phyloP scores from a whole-genome alignment of 2,329 filamentous ascomycete genomes.

The Fonsecaea nubica region DNA sequence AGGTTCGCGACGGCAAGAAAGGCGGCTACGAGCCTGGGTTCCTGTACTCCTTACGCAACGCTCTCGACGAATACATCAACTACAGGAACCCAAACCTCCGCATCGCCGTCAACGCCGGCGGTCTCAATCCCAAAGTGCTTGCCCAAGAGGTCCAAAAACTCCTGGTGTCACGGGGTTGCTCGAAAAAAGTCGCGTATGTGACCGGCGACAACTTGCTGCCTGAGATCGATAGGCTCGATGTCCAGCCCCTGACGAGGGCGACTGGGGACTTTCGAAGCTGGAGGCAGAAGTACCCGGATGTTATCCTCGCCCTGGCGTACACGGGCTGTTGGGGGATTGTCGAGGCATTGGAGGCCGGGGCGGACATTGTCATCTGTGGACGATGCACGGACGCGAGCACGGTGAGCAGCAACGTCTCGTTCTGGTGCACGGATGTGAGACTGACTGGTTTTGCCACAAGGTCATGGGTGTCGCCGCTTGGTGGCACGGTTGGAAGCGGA shows the following conservation, averaged over 20 bases:
- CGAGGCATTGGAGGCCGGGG: slow-evolving; percentile 40
- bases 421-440: not conserved
- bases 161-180: not conserved
- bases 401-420: not conserved
- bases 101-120: slow-evolving; percentile 33
- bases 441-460: not conserved
- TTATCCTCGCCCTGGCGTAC: slow-evolving; percentile 58
- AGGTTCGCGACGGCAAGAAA: slow-evolving; percentile 20
- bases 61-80: slow-evolving; percentile 9
- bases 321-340: slow-evolving; percentile 55
- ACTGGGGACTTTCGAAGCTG: slow-evolving; percentile 12
- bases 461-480: slow-evolving; percentile 36
- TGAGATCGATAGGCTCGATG: not conserved
- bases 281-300: slow-evolving; percentile 21
- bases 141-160: slow-evolving; percentile 18
- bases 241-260: slow-evolving; percentile 9
- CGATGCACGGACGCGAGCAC: slow-evolving; percentile 42
- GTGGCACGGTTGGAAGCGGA: slow-evolving; percentile 34
- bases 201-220: not conserved
- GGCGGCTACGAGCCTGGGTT: slow-evolving; percentile 21
- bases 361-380: slow-evolving; percentile 45
- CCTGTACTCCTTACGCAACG: slow-evolving; percentile 11
- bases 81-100: slow-evolving; percentile 13
- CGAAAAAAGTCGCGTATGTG: not conserved
- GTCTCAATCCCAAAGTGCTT: slow-evolving; percentile 22